Conservation (phyloP, 1,139 yeast genomes). For the Saccharomyces hybrid region DNA sequence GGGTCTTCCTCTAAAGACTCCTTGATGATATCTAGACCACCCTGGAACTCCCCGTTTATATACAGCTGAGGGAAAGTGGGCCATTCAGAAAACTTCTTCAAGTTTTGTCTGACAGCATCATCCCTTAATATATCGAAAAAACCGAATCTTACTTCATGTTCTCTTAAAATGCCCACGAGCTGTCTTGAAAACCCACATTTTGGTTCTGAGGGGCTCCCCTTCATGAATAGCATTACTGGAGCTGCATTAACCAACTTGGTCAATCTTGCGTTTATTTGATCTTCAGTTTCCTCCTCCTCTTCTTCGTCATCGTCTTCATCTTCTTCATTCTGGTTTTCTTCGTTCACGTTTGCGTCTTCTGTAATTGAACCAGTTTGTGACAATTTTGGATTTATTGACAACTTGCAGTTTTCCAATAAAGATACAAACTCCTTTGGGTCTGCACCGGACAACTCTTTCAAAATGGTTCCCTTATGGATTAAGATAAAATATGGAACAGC, state of each 20-base stretch:
- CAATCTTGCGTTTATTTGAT: constrained; percentile 71
- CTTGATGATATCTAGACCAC: constrained; percentile 92
- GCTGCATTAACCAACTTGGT: constrained; percentile 85
- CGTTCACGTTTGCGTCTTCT: constrained; percentile 1
- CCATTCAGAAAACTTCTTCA: constrained; percentile 90
- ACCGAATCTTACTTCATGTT: constrained; percentile 92
- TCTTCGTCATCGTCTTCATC: constrained; percentile 22
- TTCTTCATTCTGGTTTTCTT: constrained; percentile 3
- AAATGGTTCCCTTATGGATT: constrained; percentile 72
- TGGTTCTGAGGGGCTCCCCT: constrained; percentile 96
- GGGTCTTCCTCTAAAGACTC: constrained; percentile 89
- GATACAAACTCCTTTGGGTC: constrained; percentile 87
- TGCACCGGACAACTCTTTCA: constrained; percentile 90
- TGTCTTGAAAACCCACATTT: constrained; percentile 98
- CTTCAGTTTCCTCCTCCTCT: constrained; percentile 67
- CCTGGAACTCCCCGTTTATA: constrained; percentile 90
- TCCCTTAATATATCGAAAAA: constrained; percentile 94
- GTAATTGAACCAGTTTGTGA: background rate
- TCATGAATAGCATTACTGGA: constrained; percentile 97
- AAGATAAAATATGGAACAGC: constrained; percentile 94
- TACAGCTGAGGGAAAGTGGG: constrained; percentile 98
- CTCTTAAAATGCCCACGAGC: constrained; percentile 89
- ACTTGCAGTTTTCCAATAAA: constrained; percentile 51
- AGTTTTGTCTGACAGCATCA: constrained; percentile 86
- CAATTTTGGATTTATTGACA: constrained; percentile 1